These are phyloP conservation scores for Jimgerdemannia lactiflua DNA, from an alignment of 192 early-diverging fungal genomes.

Conservation along the genomic window DNA sequence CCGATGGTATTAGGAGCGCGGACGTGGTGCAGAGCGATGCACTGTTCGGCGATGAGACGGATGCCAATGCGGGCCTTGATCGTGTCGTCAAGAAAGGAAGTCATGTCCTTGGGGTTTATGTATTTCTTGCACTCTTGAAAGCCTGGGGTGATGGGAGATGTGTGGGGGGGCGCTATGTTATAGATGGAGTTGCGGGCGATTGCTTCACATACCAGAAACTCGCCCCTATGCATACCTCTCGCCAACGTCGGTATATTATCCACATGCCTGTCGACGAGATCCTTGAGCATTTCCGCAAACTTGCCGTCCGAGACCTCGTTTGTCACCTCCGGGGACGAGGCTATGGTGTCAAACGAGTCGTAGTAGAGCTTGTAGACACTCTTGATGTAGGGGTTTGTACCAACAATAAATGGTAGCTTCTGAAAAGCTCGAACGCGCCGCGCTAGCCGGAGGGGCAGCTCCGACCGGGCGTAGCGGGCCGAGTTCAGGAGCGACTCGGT, in stretches of 20 bases:
- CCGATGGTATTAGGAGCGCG: conserved; percentile 54
- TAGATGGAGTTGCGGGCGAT: not conserved
- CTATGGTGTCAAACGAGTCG: conserved; percentile 71
- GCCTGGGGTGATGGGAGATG: conserved; percentile 36
- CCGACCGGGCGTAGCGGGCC: conserved; percentile 63
- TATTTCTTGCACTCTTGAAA: conserved; percentile 90
- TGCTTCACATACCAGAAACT: not conserved
- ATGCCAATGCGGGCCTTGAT: conserved; percentile 90
- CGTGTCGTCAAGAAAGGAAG: conserved; percentile 80
- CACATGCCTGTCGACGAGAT: conserved; percentile 71
- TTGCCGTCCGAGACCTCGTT: conserved; percentile 54
- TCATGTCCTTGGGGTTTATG: conserved; percentile 67
- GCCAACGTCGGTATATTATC: conserved; percentile 92
- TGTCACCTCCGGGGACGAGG: conserved; percentile 58
- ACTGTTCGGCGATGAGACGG: conserved; percentile 91
- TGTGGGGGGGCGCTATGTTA: not conserved
- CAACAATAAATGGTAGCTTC: conserved; percentile 93
- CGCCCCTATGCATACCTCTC: conserved; percentile 48
- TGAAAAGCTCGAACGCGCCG: conserved; percentile 84
- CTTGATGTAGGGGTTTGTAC: conserved; percentile 91
- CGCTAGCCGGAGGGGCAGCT: conserved; percentile 89
- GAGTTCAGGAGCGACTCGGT: conserved; percentile 52
- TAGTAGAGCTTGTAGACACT: conserved; percentile 79
- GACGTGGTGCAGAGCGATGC: conserved; percentile 69
- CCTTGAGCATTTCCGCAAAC: conserved; percentile 68